Conservation (phyloP, 2,329 filamentous ascomycete genomes). For the Penicillium oxalicum region DNA sequence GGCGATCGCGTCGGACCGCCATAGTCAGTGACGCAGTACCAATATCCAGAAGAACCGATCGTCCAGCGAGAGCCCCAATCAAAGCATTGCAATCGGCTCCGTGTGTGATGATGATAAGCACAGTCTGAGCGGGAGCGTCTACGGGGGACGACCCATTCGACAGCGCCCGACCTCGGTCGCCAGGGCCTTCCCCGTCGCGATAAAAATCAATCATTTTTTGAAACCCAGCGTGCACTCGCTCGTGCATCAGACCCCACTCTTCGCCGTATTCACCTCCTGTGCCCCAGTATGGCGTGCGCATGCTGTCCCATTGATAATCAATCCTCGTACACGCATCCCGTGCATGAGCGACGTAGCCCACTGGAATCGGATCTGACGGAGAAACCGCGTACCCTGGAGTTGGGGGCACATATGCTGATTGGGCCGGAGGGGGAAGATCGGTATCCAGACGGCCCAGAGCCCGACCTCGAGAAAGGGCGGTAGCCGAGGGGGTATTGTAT, state of each 20-base stretch:
- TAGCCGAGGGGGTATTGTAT: slow-evolving; percentile 32
- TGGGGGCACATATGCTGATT: slow-evolving; percentile 63
- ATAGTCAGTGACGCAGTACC: slow-evolving; percentile 86
- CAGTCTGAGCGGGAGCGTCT: slow-evolving; percentile 64
- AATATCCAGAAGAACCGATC: slow-evolving; percentile 85
- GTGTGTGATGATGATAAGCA: slow-evolving; percentile 85
- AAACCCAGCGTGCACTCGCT: slow-evolving; percentile 73
- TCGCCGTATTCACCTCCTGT: slow-evolving; percentile 83
- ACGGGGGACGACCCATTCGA: slow-evolving; percentile 18
- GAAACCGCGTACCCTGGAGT: slow-evolving; percentile 79
- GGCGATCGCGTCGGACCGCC: slow-evolving; percentile 58
- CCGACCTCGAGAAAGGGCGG: slow-evolving; percentile 14
- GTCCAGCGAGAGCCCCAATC: slow-evolving; percentile 83
- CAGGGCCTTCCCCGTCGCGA: slow-evolving; percentile 39
- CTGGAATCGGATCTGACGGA: slow-evolving; percentile 70
- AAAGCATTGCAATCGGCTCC: slow-evolving; percentile 94
- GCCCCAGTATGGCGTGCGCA: slow-evolving; percentile 73
- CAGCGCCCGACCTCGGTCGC: slow-evolving; percentile 8
- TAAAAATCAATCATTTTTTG: slow-evolving; percentile 83
- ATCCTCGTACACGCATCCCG: slow-evolving; percentile 77
- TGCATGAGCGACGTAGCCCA: slow-evolving; percentile 84
- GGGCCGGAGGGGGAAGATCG: slow-evolving; percentile 23
- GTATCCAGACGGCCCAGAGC: slow-evolving; percentile 30
- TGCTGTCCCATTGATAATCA: slow-evolving; percentile 97
- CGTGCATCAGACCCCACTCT: slow-evolving; percentile 95